These are phyloP conservation scores for Eutrema salsugineum DNA, from an alignment of 441 rosid genomes.

Conservation along the genomic window DNA sequence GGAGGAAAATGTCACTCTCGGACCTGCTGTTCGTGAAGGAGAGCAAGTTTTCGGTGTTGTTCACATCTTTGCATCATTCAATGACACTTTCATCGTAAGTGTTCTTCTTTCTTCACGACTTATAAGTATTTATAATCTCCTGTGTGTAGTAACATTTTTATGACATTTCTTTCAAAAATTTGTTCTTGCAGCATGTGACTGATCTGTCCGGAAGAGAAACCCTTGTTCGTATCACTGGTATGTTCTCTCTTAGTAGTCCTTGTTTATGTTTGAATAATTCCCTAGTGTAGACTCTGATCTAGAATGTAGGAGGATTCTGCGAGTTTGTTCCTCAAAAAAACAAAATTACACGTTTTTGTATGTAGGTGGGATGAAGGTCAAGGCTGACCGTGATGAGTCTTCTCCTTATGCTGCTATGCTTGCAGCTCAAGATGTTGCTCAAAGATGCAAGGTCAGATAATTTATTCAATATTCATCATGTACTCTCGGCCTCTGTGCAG, in stretches of 20 bases:
- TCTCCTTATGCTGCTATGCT: constrained; percentile 92
- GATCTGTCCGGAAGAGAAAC: constrained; percentile 87
- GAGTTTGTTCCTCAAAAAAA: not conserved
- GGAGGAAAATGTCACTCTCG: constrained; percentile 64
- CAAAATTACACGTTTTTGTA: not conserved
- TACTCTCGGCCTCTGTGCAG: not conserved
- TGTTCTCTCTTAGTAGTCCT: not conserved
- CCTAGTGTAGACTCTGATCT: not conserved
- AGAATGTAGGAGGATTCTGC: not conserved
- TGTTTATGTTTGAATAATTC: not conserved
- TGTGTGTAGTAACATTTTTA: not conserved
- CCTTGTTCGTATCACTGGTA: constrained; percentile 82
- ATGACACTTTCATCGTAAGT: constrained; percentile 56
- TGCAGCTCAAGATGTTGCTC: constrained; percentile 83
- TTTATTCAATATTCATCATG: not conserved
- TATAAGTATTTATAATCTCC: not conserved
- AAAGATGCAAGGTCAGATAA: constrained; percentile 72
- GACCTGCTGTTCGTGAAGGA: constrained; percentile 69
- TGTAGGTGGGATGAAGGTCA: constrained; percentile 88
- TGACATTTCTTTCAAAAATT: not conserved
- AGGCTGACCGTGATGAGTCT: constrained; percentile 88
- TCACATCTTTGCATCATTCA: constrained; percentile 77
- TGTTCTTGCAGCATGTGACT: constrained; percentile 64
- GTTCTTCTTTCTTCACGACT: not conserved
- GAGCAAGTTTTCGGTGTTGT: constrained; percentile 74